A percentile compares a stretch with the other conserved stretches of the same genome.
Conservation (phyloP, 306 rosid species). For the Cucurbita maxima region DNA sequence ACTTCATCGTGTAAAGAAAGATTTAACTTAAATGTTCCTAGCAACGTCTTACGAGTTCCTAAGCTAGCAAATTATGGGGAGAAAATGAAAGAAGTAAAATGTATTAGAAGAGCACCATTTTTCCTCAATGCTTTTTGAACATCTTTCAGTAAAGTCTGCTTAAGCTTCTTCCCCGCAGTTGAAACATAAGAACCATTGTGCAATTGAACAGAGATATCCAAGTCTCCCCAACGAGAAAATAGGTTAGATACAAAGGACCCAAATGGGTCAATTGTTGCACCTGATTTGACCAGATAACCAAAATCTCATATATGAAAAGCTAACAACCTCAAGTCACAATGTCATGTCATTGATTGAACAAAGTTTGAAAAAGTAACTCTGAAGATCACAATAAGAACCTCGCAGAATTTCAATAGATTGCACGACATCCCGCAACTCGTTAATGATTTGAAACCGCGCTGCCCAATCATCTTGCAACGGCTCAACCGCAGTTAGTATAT, state of each 20-base stretch:
- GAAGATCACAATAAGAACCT: conserved; percentile 8
- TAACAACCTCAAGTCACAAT: neutral
- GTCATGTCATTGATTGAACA: neutral
- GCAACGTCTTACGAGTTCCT: neutral
- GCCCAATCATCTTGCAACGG: conserved; percentile 44
- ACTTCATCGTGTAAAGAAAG: neutral
- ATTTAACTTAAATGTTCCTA: neutral
- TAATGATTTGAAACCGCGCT: conserved; percentile 30
- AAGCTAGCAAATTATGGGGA: neutral
- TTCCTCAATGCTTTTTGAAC: conserved; percentile 34
- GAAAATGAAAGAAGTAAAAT: neutral
- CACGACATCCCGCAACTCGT: conserved; percentile 27
- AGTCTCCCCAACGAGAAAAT: conserved; percentile 71
- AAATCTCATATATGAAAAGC: conserved; percentile 9
- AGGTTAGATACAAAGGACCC: conserved; percentile 82
- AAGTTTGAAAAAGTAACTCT: neutral
- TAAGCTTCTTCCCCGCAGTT: conserved; percentile 46
- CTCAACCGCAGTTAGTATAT: conserved; percentile 32
- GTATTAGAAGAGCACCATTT: conserved; percentile 31
- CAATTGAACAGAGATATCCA: conserved; percentile 73
- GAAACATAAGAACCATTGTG: conserved; percentile 47
- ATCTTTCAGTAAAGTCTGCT: conserved; percentile 30
- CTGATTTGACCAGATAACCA: conserved; percentile 30
- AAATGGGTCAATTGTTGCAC: conserved; percentile 87
- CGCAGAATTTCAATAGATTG: conserved; percentile 34